phyloP scores from a whole-genome alignment of 495 filamentous ascomycete genomes.

The Collariella sp. region DNA sequence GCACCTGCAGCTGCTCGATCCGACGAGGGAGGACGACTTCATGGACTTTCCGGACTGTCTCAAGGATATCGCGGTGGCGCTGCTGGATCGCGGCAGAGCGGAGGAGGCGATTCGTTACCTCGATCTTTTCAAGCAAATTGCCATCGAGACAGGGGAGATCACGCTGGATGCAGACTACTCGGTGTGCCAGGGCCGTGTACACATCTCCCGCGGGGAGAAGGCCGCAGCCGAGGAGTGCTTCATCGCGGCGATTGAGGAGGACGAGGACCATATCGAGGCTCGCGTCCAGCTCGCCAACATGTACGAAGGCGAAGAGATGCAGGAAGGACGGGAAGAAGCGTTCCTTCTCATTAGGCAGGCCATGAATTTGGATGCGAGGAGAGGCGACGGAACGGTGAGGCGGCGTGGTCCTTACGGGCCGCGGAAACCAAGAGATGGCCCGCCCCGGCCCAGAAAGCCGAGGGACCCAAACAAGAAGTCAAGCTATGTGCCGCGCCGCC shows the following conservation, averaged over 20 bases:
- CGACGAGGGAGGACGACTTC: slow-evolving; percentile 44
- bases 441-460: slow-evolving; percentile 2
- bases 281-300: slow-evolving; percentile 69
- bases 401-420: slow-evolving; percentile 18
- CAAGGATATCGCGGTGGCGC: slow-evolving; percentile 57
- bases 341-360: slow-evolving; percentile 65
- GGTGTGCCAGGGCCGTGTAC: slow-evolving; percentile 67
- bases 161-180: slow-evolving; percentile 51
- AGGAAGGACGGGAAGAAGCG: slow-evolving; percentile 51
- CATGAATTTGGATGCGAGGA: slow-evolving; percentile 46
- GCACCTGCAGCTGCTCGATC: slow-evolving; percentile 49
- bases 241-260: slow-evolving; percentile 57
- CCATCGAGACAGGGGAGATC: slow-evolving; percentile 48
- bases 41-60: slow-evolving; percentile 67
- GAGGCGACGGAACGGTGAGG: slow-evolving; percentile 26
- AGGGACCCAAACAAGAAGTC: slow-evolving; percentile 21
- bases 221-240: slow-evolving; percentile 68
- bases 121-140: slow-evolving; percentile 50
- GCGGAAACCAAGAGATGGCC: slow-evolving; percentile 13
- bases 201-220: slow-evolving; percentile 49
- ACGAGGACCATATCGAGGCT: slow-evolving; percentile 56
- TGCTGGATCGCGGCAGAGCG: slow-evolving; percentile 49
- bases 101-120: slow-evolving; percentile 68
- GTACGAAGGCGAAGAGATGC: slow-evolving; percentile 61
- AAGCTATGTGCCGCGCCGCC: slow-evolving; percentile 29